phyloP scores from a whole-genome alignment of 2,329 filamentous ascomycete genomes.

The Colletotrichum kahawae region DNA sequence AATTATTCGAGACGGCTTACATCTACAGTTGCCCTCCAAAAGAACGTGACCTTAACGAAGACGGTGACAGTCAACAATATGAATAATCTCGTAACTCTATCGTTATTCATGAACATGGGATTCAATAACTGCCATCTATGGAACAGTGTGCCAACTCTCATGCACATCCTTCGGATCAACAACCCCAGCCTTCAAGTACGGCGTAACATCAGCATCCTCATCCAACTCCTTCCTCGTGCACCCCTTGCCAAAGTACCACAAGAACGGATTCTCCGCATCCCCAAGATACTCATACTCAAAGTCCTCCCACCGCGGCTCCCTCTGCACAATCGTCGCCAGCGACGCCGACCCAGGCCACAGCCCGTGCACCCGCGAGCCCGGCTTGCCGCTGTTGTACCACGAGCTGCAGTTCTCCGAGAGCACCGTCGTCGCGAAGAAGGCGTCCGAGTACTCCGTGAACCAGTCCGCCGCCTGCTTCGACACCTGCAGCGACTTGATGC shows the following conservation, averaged over 20 bases:
- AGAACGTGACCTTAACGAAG: not conserved
- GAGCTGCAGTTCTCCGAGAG: conserved; percentile 68
- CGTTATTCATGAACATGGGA: not conserved
- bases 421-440: conserved; percentile 60
- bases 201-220: conserved; percentile 62
- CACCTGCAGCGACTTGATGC: conserved; percentile 66
- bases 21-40: not conserved
- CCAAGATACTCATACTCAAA: conserved; percentile 54
- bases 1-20: not conserved
- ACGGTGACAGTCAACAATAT: not conserved
- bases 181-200: conserved; percentile 63
- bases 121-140: conserved; percentile 23
- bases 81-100: not conserved
- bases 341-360: conserved; percentile 73
- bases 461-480: conserved; percentile 66
- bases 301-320: conserved; percentile 61
- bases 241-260: conserved; percentile 72
- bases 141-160: conserved; percentile 69
- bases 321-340: conserved; percentile 63
- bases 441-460: conserved; percentile 63
- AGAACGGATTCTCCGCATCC: conserved; percentile 54
- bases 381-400: conserved; percentile 73
- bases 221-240: conserved; percentile 65
- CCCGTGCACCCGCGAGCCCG: conserved; percentile 69
- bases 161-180: conserved; percentile 67